phyloP scores from a whole-genome alignment of 2,329 filamentous ascomycete species.

The Botryotinia calthae region DNA sequence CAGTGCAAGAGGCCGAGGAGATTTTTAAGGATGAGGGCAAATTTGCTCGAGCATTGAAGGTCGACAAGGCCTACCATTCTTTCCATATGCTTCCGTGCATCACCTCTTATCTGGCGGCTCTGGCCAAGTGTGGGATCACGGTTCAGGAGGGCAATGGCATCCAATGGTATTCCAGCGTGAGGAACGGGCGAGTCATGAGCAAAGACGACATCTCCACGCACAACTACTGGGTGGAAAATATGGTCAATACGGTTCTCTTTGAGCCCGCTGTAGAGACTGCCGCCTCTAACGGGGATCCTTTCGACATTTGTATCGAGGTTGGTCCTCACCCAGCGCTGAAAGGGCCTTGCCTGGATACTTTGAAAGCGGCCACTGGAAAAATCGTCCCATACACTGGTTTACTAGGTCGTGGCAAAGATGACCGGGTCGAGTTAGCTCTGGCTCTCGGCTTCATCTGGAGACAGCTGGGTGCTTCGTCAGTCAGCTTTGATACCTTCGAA shows the following conservation, averaged over 20 bases:
- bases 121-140: not conserved
- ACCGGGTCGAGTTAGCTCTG: too few relatives aligned
- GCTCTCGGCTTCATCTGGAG: conserved; percentile 24
- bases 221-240: conserved; percentile 40
- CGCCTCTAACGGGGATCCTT: not conserved
- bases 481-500: conserved; percentile 5
- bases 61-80: conserved; percentile 34
- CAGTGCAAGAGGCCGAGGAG: conserved; percentile 15
- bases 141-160: conserved; percentile 14
- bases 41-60: conserved; percentile 22
- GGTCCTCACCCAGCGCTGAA: conserved; percentile 32
- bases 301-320: conserved; percentile 28
- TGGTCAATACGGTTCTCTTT: conserved; percentile 45
- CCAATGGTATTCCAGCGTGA: conserved; percentile 39
- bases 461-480: not conserved
- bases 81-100: conserved; percentile 23
- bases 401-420: too few relatives aligned
- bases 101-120: conserved; percentile 14
- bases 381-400: too few relatives aligned
- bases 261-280: conserved; percentile 39
- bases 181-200: conserved; percentile 6
- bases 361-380: too few relatives aligned
- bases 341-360: conserved; percentile 20
- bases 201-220: conserved; percentile 15
- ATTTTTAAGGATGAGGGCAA: conserved; percentile 25